Evolutionary conservation across 495 filamentous ascomycete genomes (phyloP).

Genomic region (Penicillium verhagenii): DNA sequence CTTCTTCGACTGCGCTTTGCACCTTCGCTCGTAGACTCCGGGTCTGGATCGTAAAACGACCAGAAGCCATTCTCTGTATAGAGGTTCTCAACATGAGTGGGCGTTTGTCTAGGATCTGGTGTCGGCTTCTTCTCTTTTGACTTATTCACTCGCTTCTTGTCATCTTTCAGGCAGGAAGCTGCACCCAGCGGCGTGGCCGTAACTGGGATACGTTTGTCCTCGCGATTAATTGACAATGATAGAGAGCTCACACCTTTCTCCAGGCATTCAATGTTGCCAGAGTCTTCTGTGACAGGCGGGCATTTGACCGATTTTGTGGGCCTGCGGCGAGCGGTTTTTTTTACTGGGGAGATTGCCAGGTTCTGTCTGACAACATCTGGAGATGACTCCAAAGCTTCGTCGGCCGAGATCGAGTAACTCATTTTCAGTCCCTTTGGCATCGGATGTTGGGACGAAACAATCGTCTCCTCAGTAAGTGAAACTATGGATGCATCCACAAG

Average conservation of each 20-base stretch:
- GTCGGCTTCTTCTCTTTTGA: neutral
- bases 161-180: neutral
- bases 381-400: neutral
- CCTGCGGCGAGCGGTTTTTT: neutral
- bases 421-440: constrained; percentile 12
- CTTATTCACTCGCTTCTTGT: neutral
- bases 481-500: constrained; percentile 10
- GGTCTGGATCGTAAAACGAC: constrained; percentile 21
- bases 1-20: neutral
- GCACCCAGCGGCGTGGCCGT: neutral
- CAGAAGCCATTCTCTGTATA: constrained; percentile 34
- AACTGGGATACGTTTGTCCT: neutral
- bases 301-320: constrained; percentile 4
- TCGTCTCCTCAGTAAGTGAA: constrained; percentile 10
- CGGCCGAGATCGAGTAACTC: constrained; percentile 19
- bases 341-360: neutral
- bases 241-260: constrained; percentile 21
- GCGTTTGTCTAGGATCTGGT: constrained; percentile 2
- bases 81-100: constrained; percentile 30
- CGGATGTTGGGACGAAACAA: constrained; percentile 1
- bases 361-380: neutral
- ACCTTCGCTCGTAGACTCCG: neutral
- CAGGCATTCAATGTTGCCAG: constrained; percentile 14
- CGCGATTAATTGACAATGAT: constrained; percentile 12
- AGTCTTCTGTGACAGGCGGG: neutral